Evolutionary conservation across 2,329 filamentous ascomycete genomes (phyloP).

Genomic region (Claviceps spartinae): DNA sequence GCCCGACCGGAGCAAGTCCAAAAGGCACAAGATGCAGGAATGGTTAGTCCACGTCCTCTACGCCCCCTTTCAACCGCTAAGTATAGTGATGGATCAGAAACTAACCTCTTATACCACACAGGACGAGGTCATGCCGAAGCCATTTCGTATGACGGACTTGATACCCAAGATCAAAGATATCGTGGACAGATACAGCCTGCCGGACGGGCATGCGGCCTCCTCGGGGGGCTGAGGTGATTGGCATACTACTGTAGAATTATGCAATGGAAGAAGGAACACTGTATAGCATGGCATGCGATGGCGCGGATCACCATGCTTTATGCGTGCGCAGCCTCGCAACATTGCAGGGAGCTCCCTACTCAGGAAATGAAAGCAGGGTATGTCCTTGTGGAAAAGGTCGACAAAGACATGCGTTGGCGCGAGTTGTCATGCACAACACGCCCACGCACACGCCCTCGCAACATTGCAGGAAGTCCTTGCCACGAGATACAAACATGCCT

Average conservation of each 20-base stretch:
- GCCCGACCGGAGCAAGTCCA: slow-evolving; percentile 59
- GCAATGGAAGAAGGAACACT: background rate
- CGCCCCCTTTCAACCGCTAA: background rate
- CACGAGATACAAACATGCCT: too few relatives aligned
- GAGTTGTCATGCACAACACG: too few relatives aligned
- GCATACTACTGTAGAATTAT: too few relatives aligned
- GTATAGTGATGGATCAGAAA: background rate
- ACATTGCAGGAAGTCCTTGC: too few relatives aligned
- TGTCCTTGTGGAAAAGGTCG: too few relatives aligned
- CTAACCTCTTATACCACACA: background rate
- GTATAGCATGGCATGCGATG: too few relatives aligned
- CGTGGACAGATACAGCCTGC: background rate
- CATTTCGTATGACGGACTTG: slow-evolving; percentile 6
- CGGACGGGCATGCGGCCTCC: background rate
- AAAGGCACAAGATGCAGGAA: slow-evolving; percentile 56
- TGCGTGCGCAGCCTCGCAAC: too few relatives aligned
- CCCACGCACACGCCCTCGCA: too few relatives aligned
- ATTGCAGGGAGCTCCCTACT: too few relatives aligned
- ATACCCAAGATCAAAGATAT: slow-evolving; percentile 5
- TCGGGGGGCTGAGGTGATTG: background rate
- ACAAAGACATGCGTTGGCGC: too few relatives aligned
- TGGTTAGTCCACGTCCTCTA: slow-evolving; percentile 36
- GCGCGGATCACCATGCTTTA: too few relatives aligned
- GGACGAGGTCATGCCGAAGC: slow-evolving; percentile 6
- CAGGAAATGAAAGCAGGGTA: too few relatives aligned